Percentiles rank a stretch among this genome's conserved stretches.
phyloP scores from a whole-genome alignment of 768 basidiomycete species.

The Amanita jacksonii region DNA sequence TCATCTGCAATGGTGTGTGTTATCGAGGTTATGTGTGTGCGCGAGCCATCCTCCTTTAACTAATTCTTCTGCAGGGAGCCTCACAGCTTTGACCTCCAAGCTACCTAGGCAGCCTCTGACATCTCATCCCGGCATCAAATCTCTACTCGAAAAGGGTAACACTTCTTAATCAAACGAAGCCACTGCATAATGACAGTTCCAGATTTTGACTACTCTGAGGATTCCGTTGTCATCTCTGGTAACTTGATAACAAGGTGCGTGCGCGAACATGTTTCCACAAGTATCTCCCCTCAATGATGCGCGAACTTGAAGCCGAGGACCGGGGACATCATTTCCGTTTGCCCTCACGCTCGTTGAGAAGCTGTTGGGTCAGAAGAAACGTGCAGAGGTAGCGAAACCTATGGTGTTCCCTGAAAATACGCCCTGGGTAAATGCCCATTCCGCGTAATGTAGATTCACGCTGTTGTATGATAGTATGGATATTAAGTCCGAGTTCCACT shows the following conservation, averaged over 20 bases:
- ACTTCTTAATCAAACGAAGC: neutral
- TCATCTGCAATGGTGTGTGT: conserved; percentile 77
- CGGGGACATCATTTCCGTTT: conserved; percentile 72
- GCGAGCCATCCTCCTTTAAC: neutral
- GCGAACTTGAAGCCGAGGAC: conserved; percentile 48
- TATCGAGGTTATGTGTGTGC: too few relatives aligned
- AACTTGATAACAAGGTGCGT: conserved; percentile 70
- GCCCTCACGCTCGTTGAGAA: conserved; percentile 68
- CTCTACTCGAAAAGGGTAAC: conserved; percentile 45
- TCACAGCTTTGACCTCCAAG: conserved; percentile 53
- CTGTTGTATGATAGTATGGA: neutral
- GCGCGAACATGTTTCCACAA: too few relatives aligned
- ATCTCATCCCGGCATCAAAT: conserved; percentile 68
- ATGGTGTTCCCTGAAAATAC: conserved; percentile 64
- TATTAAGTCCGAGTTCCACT: neutral
- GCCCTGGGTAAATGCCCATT: conserved; percentile 18
- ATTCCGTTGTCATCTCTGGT: conserved; percentile 62
- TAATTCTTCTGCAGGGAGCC: conserved; percentile 38
- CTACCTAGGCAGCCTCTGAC: conserved; percentile 60
- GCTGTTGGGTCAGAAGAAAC: conserved; percentile 53
- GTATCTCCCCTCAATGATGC: too few relatives aligned
- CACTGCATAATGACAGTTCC: neutral
- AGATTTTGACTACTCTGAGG: conserved; percentile 72
- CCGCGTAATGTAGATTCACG: neutral
- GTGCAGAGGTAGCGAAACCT: conserved; percentile 49